These are phyloP conservation scores for Trichoderma oligosporum DNA, from an alignment of 2,329 filamentous ascomycete genomes.

Conservation along the genomic window DNA sequence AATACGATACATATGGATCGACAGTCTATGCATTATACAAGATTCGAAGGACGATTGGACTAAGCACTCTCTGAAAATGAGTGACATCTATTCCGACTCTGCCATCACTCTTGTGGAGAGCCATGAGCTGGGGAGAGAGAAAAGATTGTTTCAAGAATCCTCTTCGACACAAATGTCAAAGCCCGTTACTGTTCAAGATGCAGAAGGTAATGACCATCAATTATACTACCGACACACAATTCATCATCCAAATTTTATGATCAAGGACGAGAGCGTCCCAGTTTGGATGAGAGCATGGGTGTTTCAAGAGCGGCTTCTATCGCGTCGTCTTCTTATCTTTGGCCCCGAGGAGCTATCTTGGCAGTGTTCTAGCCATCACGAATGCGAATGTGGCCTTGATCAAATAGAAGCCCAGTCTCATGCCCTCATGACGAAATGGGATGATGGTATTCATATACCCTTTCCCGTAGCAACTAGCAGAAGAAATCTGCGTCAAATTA, in stretches of 20 bases:
- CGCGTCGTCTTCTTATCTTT: conserved; percentile 14
- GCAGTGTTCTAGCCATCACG: conserved; percentile 10
- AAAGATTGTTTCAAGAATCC: conserved; percentile 8
- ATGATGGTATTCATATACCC: background rate
- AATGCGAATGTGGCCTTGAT: conserved; percentile 15
- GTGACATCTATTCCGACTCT: conserved; percentile 14
- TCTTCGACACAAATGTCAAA: background rate
- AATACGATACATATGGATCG: conserved; percentile 18
- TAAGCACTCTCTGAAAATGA: conserved; percentile 13
- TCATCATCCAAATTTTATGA: conserved; percentile 9
- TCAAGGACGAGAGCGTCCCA: background rate
- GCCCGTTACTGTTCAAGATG: background rate
- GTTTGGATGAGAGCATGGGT: conserved; percentile 16
- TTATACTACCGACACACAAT: conserved; percentile 3
- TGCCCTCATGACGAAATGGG: conserved; percentile 12
- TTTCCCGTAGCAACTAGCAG: conserved; percentile 1
- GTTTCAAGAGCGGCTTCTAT: conserved; percentile 13
- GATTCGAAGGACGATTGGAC: conserved; percentile 11
- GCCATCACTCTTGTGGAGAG: conserved; percentile 9
- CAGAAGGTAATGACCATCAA: background rate
- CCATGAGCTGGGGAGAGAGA: background rate
- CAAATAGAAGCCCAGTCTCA: background rate
- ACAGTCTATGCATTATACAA: conserved; percentile 17
- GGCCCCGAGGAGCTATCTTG: conserved; percentile 16
- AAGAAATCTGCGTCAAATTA: background rate